Evolutionary conservation across 2,329 filamentous ascomycete species (phyloP).

Genomic region (Cytospora piceae): DNA sequence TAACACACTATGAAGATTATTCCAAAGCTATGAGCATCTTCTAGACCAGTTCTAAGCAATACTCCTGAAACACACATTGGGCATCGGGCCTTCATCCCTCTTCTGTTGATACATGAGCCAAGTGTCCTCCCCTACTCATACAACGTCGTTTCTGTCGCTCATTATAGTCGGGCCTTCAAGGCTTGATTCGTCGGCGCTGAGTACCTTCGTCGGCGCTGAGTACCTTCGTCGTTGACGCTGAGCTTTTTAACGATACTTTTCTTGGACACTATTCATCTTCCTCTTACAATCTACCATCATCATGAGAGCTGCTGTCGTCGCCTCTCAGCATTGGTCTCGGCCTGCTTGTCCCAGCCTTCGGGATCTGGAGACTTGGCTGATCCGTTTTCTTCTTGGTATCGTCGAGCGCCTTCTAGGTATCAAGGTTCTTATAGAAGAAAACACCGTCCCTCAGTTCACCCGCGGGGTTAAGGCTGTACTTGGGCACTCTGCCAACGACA

Average conservation of each 20-base stretch:
- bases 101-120: not conserved
- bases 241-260: not conserved
- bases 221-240: not conserved
- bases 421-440: slow-evolving; percentile 64
- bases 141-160: not conserved
- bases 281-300: not conserved
- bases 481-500: slow-evolving; percentile 58
- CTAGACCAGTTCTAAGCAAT: not conserved
- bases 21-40: not conserved
- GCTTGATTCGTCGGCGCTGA: not conserved
- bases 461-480: slow-evolving; percentile 54
- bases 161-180: not conserved
- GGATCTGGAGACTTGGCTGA: not conserved
- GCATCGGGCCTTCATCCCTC: not conserved
- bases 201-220: not conserved
- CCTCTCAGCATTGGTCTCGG: not conserved
- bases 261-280: not conserved
- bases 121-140: not conserved
- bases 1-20: slow-evolving; percentile 1
- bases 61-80: not conserved
- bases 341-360: not conserved
- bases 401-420: not conserved
- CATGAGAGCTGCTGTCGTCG: not conserved
- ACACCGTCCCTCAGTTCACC: slow-evolving; percentile 54
- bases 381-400: too few species aligned